Conservation (phyloP, 805 yeast genomes). For the Ogataea nakhonphanomensis region DNA sequence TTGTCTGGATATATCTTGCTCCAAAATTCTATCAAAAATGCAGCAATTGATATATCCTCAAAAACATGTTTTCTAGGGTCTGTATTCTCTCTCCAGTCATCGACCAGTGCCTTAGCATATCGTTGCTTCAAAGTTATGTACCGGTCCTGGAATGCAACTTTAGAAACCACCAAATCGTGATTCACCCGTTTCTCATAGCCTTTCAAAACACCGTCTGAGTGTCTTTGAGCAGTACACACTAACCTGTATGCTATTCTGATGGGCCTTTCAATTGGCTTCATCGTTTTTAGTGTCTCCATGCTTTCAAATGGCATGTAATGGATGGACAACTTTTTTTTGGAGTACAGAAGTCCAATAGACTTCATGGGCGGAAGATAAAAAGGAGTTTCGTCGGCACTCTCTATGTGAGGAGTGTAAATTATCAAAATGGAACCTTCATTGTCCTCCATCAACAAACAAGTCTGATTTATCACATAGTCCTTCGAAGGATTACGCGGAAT, state of each 20-base stretch:
- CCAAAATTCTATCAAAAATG: constrained; percentile 90
- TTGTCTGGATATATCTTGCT: constrained; percentile 39
- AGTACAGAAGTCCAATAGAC: constrained; percentile 68
- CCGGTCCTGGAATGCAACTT: constrained; percentile 76
- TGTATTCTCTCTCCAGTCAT: constrained; percentile 88
- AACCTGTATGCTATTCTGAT: constrained; percentile 80
- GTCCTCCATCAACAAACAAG: constrained; percentile 56
- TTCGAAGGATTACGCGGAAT: constrained; percentile 90
- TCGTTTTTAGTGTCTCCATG: constrained; percentile 26
- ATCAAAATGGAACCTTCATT: constrained; percentile 47
- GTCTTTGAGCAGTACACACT: constrained; percentile 75
- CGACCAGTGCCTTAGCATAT: constrained; percentile 71
- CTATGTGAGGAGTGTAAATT: constrained; percentile 76
- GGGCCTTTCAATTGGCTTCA: constrained; percentile 54
- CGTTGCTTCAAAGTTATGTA: constrained; percentile 79
- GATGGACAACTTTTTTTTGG: constrained; percentile 51
- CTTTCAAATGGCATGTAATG: constrained; percentile 67
- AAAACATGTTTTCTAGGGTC: constrained; percentile 95
- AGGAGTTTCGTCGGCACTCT: constrained; percentile 59
- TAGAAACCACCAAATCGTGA: constrained; percentile 83
- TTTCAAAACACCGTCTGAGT: constrained; percentile 74
- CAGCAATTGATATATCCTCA: constrained; percentile 94
- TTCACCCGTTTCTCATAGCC: constrained; percentile 87
- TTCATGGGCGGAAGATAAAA: constrained; percentile 85
- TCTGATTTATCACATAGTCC: constrained; percentile 80